Evolutionary conservation across 441 rosid genomes (phyloP).

Genomic region (Arabidopsis hybrid): DNA sequence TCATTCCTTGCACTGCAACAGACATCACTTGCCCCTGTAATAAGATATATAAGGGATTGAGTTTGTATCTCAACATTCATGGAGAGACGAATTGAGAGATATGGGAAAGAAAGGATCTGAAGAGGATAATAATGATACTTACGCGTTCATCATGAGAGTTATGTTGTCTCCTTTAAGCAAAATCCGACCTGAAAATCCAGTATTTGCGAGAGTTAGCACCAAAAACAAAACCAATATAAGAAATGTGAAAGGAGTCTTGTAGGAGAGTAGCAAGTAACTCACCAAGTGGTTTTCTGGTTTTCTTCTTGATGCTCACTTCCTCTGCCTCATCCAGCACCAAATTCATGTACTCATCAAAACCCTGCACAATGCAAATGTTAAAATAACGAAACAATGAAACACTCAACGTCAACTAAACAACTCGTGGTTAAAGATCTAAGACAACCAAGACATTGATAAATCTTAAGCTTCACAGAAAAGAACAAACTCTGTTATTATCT

Average conservation of each 20-base stretch:
- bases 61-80: not conserved
- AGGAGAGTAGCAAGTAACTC: not conserved
- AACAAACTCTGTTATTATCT: too few species aligned
- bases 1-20: slow-evolving; percentile 7
- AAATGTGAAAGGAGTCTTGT: not conserved
- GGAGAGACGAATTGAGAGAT: not conserved
- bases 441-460: not conserved
- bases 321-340: slow-evolving; percentile 14
- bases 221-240: not conserved
- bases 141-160: slow-evolving; percentile 13
- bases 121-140: not conserved
- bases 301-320: slow-evolving; percentile 8
- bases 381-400: not conserved
- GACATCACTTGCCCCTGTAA: slow-evolving; percentile 3
- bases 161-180: slow-evolving; percentile 13
- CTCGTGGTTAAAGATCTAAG: too few species aligned
- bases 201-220: not conserved
- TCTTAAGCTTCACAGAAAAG: not conserved
- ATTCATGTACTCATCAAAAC: slow-evolving; percentile 15
- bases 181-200: slow-evolving; percentile 1
- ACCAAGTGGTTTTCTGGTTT: slow-evolving; percentile 11
- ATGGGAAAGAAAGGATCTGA: not conserved
- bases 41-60: not conserved
- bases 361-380: not conserved
- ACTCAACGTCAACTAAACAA: not conserved